Evolutionary conservation across 2,329 filamentous ascomycete genomes (phyloP), one percentile per base, ranked within the genome.

Genomic region (Arachnomyces sp.): DNA sequence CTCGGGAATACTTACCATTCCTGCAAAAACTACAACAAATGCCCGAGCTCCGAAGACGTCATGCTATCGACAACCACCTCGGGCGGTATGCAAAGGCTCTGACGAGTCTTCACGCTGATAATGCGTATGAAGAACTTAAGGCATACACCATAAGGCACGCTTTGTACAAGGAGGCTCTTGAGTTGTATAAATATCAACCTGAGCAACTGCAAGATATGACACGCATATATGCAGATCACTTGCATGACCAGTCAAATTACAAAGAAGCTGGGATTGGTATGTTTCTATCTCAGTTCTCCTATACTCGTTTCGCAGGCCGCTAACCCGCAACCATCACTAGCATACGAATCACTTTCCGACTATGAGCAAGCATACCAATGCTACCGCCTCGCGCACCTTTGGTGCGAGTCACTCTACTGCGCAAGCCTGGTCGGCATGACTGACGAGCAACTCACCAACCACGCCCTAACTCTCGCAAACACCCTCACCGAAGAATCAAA

Each of bases 1-100:
- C 92, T 1, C 74, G 88, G 50, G 92, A 98, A 60, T 98, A 98
- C 52, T 76, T 96, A 6, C 92, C 92, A 3, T 96, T 96, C 57
- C 78, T 98, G 37, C 89, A 94, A 56, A 81, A 81, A 28, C 73
- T 98, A 2, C 86, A 95, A 58, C 74, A 81, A 45, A 73, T 93
- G 50, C 66, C 82, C 0, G 72, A 77, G 8, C 61, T 84, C 8
- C 79, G 87, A 14, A 79, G 86, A 32, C 76, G 80, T 38, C 94
- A 89, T 51, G 78, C 79, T 31, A 94, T 98, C 38, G 92, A 98
- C 57, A 83, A 96, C 54, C 81, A 94, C 56, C 77, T 98, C 3
- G 76, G 75, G 28, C 81, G 87, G 11, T 75, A 80, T 34, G 62
- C 69, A 31, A 95, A 94, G 65, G 90, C 92, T 0, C 70, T 96